Evolutionary conservation across 2,329 filamentous ascomycete species (phyloP).

Genomic region (Beauveria caledonica): DNA sequence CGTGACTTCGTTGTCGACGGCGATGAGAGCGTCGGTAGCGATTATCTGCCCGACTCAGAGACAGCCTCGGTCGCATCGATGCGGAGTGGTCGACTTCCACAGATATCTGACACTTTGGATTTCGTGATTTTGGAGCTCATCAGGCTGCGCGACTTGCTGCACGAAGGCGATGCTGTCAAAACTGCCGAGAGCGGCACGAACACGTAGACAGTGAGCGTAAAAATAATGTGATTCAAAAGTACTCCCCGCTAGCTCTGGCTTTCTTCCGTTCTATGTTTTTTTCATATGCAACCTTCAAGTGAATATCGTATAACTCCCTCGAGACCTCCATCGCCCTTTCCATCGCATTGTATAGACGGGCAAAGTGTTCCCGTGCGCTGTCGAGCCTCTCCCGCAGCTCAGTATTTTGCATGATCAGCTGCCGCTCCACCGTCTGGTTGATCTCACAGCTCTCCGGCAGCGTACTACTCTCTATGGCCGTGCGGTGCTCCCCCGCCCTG

Average conservation of each 20-base stretch:
- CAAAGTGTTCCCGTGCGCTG: neutral
- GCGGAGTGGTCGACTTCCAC: neutral
- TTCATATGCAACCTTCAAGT: neutral
- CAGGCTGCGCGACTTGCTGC: neutral
- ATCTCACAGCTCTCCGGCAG: no score
- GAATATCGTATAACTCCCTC: neutral
- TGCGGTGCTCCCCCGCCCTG: no score
- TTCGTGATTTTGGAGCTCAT: neutral
- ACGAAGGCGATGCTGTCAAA: neutral
- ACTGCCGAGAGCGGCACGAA: neutral
- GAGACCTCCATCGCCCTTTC: neutral
- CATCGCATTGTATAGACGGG: no score
- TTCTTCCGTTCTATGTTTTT: neutral
- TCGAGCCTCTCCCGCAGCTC: neutral
- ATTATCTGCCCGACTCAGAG: neutral
- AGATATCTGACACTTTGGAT: neutral
- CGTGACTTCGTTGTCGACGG: neutral
- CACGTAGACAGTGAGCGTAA: neutral
- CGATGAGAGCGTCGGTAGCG: neutral
- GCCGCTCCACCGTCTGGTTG: no score
- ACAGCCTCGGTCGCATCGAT: neutral
- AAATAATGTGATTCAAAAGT: no score
- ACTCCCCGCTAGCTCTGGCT: neutral
- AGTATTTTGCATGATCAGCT: neutral
- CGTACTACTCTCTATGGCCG: no score